These are phyloP conservation scores for Pseudocercospora crystallina DNA, from an alignment of 2,329 filamentous ascomycete species.

Conservation along the genomic window DNA sequence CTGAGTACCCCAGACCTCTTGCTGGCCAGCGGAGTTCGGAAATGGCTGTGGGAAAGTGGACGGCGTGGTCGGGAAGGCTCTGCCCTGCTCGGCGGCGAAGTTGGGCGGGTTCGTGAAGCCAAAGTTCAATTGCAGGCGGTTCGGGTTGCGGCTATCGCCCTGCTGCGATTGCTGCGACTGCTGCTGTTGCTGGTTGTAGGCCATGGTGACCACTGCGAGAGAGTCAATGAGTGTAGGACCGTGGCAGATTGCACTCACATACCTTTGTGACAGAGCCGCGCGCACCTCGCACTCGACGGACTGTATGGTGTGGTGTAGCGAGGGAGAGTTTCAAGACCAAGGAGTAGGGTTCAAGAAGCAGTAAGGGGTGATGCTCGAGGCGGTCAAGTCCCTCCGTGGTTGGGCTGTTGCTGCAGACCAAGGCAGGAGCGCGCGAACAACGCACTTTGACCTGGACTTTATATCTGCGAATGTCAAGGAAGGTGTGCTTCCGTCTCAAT, in stretches of 20 bases:
- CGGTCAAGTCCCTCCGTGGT: not conserved
- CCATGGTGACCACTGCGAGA: constrained; percentile 12
- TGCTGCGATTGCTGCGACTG: constrained; percentile 26
- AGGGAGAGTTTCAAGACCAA: constrained; percentile 1
- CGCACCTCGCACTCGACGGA: not conserved
- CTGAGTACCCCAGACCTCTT: constrained; percentile 59
- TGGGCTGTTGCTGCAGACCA: not conserved
- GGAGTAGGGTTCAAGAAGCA: not conserved
- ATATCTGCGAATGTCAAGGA: no score
- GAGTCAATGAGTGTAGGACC: not conserved
- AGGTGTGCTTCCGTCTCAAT: no score
- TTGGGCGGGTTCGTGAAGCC: constrained; percentile 47
- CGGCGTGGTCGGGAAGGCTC: constrained; percentile 67
- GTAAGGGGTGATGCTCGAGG: not conserved
- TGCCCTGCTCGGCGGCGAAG: constrained; percentile 45
- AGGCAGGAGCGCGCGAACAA: not conserved
- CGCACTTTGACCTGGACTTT: not conserved
- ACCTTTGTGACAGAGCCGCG: not conserved
- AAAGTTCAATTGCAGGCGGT: constrained; percentile 55
- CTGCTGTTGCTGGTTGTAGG: constrained; percentile 22
- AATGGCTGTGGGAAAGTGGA: constrained; percentile 94
- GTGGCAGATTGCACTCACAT: not conserved
- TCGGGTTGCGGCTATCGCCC: constrained; percentile 36
- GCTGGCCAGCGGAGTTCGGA: constrained; percentile 59
- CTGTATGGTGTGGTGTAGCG: constrained; percentile 1